phyloP scores from a whole-genome alignment of 2,329 filamentous ascomycete genomes.

The Diaporthe batatas region DNA sequence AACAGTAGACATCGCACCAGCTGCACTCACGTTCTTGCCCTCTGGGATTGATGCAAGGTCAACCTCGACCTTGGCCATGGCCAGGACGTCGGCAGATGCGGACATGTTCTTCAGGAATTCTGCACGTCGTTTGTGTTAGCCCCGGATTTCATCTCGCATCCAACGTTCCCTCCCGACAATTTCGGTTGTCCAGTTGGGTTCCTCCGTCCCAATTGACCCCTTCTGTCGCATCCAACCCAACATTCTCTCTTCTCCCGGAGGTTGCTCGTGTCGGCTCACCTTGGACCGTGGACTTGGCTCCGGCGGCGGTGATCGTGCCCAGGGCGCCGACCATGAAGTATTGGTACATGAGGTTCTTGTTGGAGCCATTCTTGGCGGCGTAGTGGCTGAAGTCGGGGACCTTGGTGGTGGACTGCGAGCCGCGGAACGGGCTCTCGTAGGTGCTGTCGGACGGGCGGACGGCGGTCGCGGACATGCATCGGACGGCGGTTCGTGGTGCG shows the following conservation, averaged over 20 bases:
- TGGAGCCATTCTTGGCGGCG: conserved; percentile 76
- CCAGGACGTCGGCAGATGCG: conserved; percentile 96
- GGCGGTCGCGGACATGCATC: conserved; percentile 69
- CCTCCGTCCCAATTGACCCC: conserved; percentile 28
- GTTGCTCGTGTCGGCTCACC: conserved; percentile 72
- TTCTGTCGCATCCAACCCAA: neutral
- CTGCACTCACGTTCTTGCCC: conserved; percentile 94
- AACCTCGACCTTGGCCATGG: conserved; percentile 99
- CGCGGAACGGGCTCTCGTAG: conserved; percentile 75
- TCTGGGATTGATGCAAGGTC: conserved; percentile 93
- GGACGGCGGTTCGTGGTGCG: conserved; percentile 54
- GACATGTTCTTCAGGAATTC: conserved; percentile 99
- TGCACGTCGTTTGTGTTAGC: conserved; percentile 56
- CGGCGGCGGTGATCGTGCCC: conserved; percentile 90
- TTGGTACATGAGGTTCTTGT: conserved; percentile 86
- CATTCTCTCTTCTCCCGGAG: conserved; percentile 4
- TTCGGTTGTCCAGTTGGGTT: neutral
- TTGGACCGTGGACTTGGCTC: conserved; percentile 97
- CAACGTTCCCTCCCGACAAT: neutral
- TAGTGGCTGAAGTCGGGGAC: conserved; percentile 94
- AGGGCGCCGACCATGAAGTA: conserved; percentile 99
- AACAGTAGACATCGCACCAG: no score
- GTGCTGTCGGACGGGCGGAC: conserved; percentile 59
- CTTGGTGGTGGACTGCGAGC: conserved; percentile 70
- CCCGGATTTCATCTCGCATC: neutral